Evolutionary conservation across 129 eudicot species (phyloP), one percentile per base, ranked within the genome.

Genomic region (Flaveria trinervia): DNA sequence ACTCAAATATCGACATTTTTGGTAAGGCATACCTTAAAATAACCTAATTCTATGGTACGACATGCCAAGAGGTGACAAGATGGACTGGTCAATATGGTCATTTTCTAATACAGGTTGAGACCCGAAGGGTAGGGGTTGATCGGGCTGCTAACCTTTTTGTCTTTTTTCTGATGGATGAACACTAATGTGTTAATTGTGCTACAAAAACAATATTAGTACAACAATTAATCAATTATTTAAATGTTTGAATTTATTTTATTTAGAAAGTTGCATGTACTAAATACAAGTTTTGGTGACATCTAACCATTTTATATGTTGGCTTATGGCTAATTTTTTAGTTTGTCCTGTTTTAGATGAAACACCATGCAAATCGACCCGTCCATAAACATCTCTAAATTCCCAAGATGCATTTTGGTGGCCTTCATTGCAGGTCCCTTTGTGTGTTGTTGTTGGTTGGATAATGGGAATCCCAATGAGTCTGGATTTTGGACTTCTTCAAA

Each of bases 1-100:
- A 49, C 91, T 75, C 94, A 89, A 56, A 89, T 89, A 65, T 80
- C 85, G 14, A 84, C 84, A 84, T 89, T 89, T 80, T 90, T 84
- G 89, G 94, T 89, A 36, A 79, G 88, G 41, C 7, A 5, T 36
- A 36, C 41, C 41, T 5, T 18, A 55, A 9, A 18, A 4, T 18
- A 20, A 17, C 28, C 26, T 18, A 18, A 7, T 55, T 55, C 28
- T 6, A 55, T 9, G 28, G 62, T 18, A 55, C 6, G 4, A 55
- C 20, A 5, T 14, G 17, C 17, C 26, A 4, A 18, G 62, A 55
- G 62, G 4, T 18, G 62, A 55, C 62, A 55, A 55, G 62, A 55
- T 55, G 62, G 62, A 9, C 3, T 28, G 25, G 62, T 55, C 28
- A 7, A 36, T 5, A 36, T 36, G 41, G 41, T 36, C 41, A 36